Percentiles rank a stretch among this genome's conserved stretches.
Conservation (phyloP, 2,329 filamentous ascomycete species). For the Aspergillus glaucus region DNA sequence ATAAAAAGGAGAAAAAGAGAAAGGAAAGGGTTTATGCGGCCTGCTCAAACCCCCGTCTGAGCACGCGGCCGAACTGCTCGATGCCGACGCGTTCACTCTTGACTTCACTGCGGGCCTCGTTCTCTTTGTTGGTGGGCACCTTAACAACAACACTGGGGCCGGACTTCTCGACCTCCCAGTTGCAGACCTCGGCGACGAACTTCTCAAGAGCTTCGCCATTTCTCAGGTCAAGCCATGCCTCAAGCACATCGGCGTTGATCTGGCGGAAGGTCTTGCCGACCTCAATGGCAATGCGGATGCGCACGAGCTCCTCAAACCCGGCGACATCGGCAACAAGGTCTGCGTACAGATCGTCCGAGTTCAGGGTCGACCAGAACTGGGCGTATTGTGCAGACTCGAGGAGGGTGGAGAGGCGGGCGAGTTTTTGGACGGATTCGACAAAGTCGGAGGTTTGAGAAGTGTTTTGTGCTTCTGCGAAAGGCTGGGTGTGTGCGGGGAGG, state of each 20-base stretch:
- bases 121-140: conserved; percentile 90
- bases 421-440: conserved; percentile 84
- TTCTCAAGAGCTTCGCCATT: conserved; percentile 62
- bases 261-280: conserved; percentile 75
- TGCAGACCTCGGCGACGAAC: conserved; percentile 78
- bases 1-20: conserved; percentile 5
- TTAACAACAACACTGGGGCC: conserved; percentile 48
- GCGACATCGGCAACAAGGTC: conserved; percentile 90
- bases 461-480: conserved; percentile 45
- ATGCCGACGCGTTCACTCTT: conserved; percentile 83
- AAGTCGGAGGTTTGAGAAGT: conserved; percentile 46
- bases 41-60: conserved; percentile 82
- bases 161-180: conserved; percentile 68
- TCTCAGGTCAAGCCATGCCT: conserved; percentile 67
- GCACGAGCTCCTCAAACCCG: conserved; percentile 91
- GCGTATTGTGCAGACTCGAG: conserved; percentile 87
- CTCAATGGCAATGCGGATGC: conserved; percentile 80
- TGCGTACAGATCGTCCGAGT: conserved; percentile 91
- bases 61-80: conserved; percentile 55
- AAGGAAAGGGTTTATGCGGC: conserved; percentile 46
- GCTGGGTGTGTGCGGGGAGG: conserved; percentile 75
- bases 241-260: conserved; percentile 60
- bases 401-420: conserved; percentile 74
- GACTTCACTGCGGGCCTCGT: conserved; percentile 92
- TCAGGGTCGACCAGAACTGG: conserved; percentile 86